A percentile compares a stretch with the other conserved stretches of the same genome.
phyloP scores from a whole-genome alignment of 1,284 basidiomycete genomes.

The Irpex sp. region DNA sequence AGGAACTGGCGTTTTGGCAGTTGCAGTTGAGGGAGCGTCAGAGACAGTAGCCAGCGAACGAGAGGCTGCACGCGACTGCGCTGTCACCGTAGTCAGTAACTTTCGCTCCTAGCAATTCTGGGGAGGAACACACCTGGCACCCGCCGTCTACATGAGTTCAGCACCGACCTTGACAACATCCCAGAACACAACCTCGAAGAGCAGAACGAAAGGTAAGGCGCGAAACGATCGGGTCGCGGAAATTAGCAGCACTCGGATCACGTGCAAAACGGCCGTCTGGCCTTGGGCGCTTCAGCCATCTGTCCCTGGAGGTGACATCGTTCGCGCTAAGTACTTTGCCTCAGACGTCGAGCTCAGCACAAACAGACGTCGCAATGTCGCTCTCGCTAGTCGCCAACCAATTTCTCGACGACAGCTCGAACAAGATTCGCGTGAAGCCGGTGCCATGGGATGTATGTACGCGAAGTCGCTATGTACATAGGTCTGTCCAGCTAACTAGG shows the following conservation, averaged over 20 bases:
- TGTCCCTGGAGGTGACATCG: neutral
- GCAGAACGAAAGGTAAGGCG: slow-evolving; percentile 13
- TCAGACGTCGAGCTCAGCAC: slow-evolving; percentile 1
- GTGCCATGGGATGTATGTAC: slow-evolving; percentile 90
- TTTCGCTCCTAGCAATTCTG: neutral
- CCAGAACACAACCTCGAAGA: slow-evolving; percentile 14
- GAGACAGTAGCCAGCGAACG: slow-evolving; percentile 26
- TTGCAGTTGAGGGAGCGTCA: slow-evolving; percentile 12
- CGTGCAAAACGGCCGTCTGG: slow-evolving; percentile 8
- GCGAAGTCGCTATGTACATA: neutral
- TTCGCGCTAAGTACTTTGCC: neutral
- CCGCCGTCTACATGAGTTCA: slow-evolving; percentile 30
- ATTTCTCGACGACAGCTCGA: slow-evolving; percentile 84
- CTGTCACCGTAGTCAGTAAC: slow-evolving; percentile 5
- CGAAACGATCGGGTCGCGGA: slow-evolving; percentile 2
- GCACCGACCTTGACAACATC: slow-evolving; percentile 35
- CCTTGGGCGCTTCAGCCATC: too few relatives aligned
- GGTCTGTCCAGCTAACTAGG: neutral
- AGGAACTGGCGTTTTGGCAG: slow-evolving; percentile 11
- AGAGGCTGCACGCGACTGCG: slow-evolving; percentile 19
- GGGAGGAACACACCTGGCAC: slow-evolving; percentile 18
- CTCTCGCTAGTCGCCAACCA: slow-evolving; percentile 83
- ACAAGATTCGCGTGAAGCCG: slow-evolving; percentile 85
- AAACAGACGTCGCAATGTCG: slow-evolving; percentile 46
- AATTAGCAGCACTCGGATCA: slow-evolving; percentile 8